Evolutionary conservation across 2,329 filamentous ascomycete species (phyloP), one percentile per base, ranked within the genome.

Genomic region (Ceratocystiopsis sp.): DNA sequence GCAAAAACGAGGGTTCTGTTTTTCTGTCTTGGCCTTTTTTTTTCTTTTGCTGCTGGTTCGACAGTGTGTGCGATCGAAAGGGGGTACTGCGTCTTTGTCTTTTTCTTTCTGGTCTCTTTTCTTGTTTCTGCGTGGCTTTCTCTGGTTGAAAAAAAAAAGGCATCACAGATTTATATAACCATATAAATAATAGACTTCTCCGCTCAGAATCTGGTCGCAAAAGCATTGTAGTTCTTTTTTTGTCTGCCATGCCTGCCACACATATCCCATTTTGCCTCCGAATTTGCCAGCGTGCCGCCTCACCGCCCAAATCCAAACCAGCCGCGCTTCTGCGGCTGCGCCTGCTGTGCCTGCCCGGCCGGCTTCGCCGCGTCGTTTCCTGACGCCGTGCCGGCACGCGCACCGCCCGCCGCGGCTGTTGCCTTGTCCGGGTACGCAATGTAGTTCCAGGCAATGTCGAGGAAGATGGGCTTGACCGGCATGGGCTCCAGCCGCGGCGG

Each of bases 381-480:
- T 15, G 49, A 53, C 4, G 45, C 37, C 3, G 21, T 57, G n/a
- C 48, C 53, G 10, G 42, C 33, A 1, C 36, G 18, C 7, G 40
- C 19, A 9, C 57, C 33, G 34, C 33, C 35, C 16, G 35, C 45
- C 3, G 34, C 38, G 48, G 50, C 43, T 4, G 57, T 55, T 32
- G 60, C 51, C 52, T 75, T 75, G 33, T 77, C 78, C 0, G 87
- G 86, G 56, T 98, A 98, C 40, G 85, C 77, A 48, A 98, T 87
- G 58, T 95, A 96, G 58, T 96, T 96, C 83, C 85, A 98, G 11
- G 91, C 91, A 9, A 94, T 80, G 56, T 98, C 91, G 46, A 96
- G 75, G 68, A 96, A 96, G 33, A 96, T 69, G 25, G 91, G 91
- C 66, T 98, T 98, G 42, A 94, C 80, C 0, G 91, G 86, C 35